Evolutionary conservation across 1,284 basidiomycete genomes (phyloP), one percentile per base, ranked within the genome.

Genomic region (Boletellus deceptivus): DNA sequence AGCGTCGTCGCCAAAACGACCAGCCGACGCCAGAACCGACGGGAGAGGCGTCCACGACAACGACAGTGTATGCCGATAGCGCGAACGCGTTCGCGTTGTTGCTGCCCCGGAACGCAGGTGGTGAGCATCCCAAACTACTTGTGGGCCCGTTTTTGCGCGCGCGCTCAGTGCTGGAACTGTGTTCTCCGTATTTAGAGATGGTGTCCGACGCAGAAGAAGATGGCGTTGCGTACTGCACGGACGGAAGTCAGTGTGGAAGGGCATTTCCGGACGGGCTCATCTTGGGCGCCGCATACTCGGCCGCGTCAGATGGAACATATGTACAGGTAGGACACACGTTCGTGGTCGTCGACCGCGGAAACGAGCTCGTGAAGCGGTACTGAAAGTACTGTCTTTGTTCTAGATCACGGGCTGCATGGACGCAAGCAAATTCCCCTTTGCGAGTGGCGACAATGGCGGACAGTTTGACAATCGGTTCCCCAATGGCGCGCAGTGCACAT

Each of bases 361-460:
- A 20, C 3, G 6, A 4, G 29, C 10, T 17, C 9, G 8, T 38
- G 18, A 35, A 36, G 20, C 16, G 2, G n/a, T 31, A 42, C 11
- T 31, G 17, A 42, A 29, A 9, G 29, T 11, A 7, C 17, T 18
- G 27, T 33, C 0, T n/a, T 14, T 13, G 6, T 9, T 18, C 43
- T 43, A 77, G 77, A 62, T 80, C 27, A 80, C 77, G 3, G 77
- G 78, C n/a, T 79, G 78, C 54, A 57, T 79, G 50, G 69, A 80
- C 48, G 37, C 67, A 33, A 69, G 57, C 52, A 72, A 72, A 56
- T 74, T 70, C 22, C 55, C 56, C 6, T 68, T 80, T 45, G 70
- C 70, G 29, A 54, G 60, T 8, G 55, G 50, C 20, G 75, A 80
- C 39, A 64, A 65, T 4, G 78, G 78, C 14, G 76, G 77, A 13